phyloP scores from a whole-genome alignment of 2,329 filamentous ascomycete genomes.

The Phaeophleospora eucalypticola region DNA sequence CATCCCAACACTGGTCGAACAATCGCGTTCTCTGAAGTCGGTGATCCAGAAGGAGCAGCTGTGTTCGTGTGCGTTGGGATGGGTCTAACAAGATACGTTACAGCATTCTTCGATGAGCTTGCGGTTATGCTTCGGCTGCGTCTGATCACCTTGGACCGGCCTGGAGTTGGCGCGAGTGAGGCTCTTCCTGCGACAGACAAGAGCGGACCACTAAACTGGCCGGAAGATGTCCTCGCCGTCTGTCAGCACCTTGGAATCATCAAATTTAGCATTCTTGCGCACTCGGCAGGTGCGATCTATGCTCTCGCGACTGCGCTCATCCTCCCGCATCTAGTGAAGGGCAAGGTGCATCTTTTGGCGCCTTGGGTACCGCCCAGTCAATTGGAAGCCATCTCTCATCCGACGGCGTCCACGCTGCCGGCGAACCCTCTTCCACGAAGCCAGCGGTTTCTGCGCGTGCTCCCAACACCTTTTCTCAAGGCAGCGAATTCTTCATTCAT shows the following conservation, averaged over 20 bases:
- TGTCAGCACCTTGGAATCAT: constrained; percentile 88
- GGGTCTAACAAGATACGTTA: constrained; percentile 93
- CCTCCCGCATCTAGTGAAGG: constrained; percentile 93
- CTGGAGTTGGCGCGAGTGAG: constrained; percentile 89
- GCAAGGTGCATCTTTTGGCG: constrained; percentile 87
- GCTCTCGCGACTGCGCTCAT: constrained; percentile 89
- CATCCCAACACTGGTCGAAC: constrained; percentile 81
- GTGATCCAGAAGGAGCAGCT: constrained; percentile 83
- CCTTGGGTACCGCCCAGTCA: constrained; percentile 97
- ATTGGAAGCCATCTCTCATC: constrained; percentile 64
- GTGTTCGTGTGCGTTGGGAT: constrained; percentile 97
- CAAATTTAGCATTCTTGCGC: constrained; percentile 92
- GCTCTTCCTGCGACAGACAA: constrained; percentile 75
- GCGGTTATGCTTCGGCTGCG: constrained; percentile 82
- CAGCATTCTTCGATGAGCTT: constrained; percentile 94
- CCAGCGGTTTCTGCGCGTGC: constrained; percentile 81
- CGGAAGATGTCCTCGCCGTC: constrained; percentile 88
- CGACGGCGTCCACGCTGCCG: constrained; percentile 55
- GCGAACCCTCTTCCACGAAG: constrained; percentile 84
- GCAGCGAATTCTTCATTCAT: constrained; percentile 96
- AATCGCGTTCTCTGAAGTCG: constrained; percentile 96
- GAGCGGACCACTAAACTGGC: constrained; percentile 82
- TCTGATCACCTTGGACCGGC: constrained; percentile 88
- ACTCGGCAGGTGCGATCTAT: constrained; percentile 97
- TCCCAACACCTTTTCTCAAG: constrained; percentile 86